phyloP scores from a whole-genome alignment of 1,139 yeast species.

The Zygoascus sp. region DNA sequence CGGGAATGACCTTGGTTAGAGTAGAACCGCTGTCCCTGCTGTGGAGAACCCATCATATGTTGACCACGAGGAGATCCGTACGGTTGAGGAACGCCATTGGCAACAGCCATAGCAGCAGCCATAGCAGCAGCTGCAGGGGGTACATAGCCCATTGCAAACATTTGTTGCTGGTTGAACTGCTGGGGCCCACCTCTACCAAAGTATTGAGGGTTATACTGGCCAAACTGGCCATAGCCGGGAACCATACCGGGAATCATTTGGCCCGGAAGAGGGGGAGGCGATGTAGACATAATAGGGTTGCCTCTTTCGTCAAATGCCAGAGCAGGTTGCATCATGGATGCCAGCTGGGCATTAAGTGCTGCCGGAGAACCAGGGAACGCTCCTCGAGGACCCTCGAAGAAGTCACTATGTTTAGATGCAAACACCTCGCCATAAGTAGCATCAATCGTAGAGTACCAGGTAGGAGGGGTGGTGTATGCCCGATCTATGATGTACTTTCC shows the following conservation, averaged over 20 bases:
- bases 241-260: slow-evolving; percentile 24
- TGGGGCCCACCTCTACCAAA: slow-evolving; percentile 15
- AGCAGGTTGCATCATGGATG: slow-evolving; percentile 26
- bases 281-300: slow-evolving; percentile 24
- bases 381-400: slow-evolving; percentile 5
- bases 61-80: slow-evolving; percentile 1
- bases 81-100: slow-evolving; percentile 6
- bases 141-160: slow-evolving; percentile 8
- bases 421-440: slow-evolving; percentile 25
- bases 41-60: slow-evolving; percentile 2
- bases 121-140: slow-evolving; percentile 8
- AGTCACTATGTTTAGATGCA: slow-evolving; percentile 10
- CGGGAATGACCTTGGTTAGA: background rate
- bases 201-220: slow-evolving; percentile 24
- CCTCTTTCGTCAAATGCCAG: slow-evolving; percentile 26
- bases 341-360: slow-evolving; percentile 16
- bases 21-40: background rate
- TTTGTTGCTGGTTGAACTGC: slow-evolving; percentile 11
- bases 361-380: slow-evolving; percentile 19
- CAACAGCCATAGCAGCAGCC: slow-evolving; percentile 6
- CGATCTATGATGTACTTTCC: slow-evolving; percentile 45
- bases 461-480: slow-evolving; percentile 73
- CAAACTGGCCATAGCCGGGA: slow-evolving; percentile 23
- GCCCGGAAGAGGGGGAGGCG: slow-evolving; percentile 24
- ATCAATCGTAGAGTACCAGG: slow-evolving; percentile 50